A percentile compares a stretch with the other conserved stretches of the same genome.
Evolutionary conservation across 2,329 filamentous ascomycete species (phyloP).

Genomic region (Amphichorda felina): DNA sequence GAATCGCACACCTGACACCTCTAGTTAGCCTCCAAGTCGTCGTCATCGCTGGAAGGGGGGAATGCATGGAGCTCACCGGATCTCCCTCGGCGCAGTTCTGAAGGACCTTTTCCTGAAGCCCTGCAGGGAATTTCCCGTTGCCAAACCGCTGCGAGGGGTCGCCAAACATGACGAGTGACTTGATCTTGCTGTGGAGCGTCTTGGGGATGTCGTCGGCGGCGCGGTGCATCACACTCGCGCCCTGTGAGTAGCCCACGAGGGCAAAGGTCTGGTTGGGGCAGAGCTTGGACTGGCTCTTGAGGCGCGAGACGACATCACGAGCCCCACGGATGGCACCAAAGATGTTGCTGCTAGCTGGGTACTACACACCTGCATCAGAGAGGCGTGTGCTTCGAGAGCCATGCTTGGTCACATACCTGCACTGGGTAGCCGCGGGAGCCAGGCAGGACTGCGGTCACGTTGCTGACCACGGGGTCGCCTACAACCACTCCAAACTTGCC

Average conservation of each 20-base stretch:
- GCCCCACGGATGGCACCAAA: constrained; percentile 1
- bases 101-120: constrained; percentile 4
- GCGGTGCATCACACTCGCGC: constrained; percentile 5
- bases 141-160: constrained; percentile 3
- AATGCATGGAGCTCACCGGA: no score
- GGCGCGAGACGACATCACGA: constrained; percentile 5
- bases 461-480: constrained; percentile 7
- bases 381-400: neutral
- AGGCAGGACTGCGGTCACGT: constrained; percentile 4
- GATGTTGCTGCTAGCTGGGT: constrained; percentile 4
- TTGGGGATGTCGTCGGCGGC: constrained; percentile 3
- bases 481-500: constrained; percentile 7
- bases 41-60: no score
- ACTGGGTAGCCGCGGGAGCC: constrained; percentile 7
- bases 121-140: constrained; percentile 2
- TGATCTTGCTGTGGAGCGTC: constrained; percentile 4
- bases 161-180: constrained; percentile 6
- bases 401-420: constrained; percentile 5
- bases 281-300: constrained; percentile 1
- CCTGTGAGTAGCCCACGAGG: constrained; percentile 8
- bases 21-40: no score
- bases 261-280: constrained; percentile 7
- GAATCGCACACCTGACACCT: constrained; percentile 4
- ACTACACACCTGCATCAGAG: constrained; percentile 1
- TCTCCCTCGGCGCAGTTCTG: constrained; percentile 5